Percentiles rank a stretch among this genome's conserved stretches.
These are phyloP conservation scores for Filobasidium floriforme DNA, from an alignment of 768 basidiomycete species.

Conservation along the genomic window DNA sequence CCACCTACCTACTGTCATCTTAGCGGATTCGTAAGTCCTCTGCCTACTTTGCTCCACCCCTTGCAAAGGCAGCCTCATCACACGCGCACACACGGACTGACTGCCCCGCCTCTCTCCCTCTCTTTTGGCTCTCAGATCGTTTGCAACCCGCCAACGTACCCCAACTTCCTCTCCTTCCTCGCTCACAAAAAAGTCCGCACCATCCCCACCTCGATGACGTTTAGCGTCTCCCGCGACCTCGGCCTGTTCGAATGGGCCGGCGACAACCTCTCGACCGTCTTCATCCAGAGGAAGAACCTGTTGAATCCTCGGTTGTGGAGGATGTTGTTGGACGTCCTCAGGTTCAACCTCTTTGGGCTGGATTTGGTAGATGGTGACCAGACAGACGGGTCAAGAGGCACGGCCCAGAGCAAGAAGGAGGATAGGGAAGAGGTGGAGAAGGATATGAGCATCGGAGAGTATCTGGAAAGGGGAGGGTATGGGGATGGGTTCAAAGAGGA, in stretches of 20 bases:
- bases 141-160: slow-evolving; percentile 67
- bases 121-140: slow-evolving; percentile 54
- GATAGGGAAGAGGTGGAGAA: slow-evolving; percentile 32
- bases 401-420: slow-evolving; percentile 24
- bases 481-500: slow-evolving; percentile 63
- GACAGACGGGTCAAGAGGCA: slow-evolving; percentile 15
- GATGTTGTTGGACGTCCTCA: slow-evolving; percentile 46
- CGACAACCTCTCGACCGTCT: slow-evolving; percentile 56
- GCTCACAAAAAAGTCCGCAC: slow-evolving; percentile 51
- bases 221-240: slow-evolving; percentile 63
- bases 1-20: neutral
- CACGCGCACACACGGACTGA: too few species aligned
- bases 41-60: neutral
- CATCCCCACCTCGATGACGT: slow-evolving; percentile 65
- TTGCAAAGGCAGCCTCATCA: neutral
- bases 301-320: slow-evolving; percentile 42
- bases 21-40: slow-evolving; percentile 55
- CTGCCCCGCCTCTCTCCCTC: neutral
- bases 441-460: slow-evolving; percentile 53
- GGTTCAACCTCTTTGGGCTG: slow-evolving; percentile 65
- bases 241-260: slow-evolving; percentile 74
- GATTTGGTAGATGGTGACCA: slow-evolving; percentile 46
- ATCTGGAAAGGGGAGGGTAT: slow-evolving; percentile 58
- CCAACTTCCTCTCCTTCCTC: slow-evolving; percentile 69
- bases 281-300: slow-evolving; percentile 58